These are phyloP conservation scores for Pythium biforme DNA, from an alignment of 352 stramenopile genomes.

Conservation along the genomic window DNA sequence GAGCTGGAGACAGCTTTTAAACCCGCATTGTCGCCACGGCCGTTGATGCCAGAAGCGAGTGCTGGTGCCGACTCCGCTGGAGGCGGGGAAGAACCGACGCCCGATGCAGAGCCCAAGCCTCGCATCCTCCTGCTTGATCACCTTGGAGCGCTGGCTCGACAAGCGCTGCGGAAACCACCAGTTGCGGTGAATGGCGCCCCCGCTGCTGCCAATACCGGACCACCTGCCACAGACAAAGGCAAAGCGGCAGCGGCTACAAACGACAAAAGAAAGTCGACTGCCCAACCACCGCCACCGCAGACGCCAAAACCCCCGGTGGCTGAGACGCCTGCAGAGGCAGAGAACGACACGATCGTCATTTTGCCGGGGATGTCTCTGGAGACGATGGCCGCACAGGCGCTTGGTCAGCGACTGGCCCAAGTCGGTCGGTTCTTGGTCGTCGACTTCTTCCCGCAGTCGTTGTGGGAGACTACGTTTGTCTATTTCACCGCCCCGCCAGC, in stretches of 20 bases:
- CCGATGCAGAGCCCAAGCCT: constrained; percentile 1
- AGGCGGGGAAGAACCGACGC: neutral
- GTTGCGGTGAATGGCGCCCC: neutral
- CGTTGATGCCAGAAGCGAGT: neutral
- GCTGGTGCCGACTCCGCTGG: too few species aligned
- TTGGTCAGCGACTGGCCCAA: constrained; percentile 17
- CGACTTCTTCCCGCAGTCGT: constrained; percentile 24
- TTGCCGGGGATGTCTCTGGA: constrained; percentile 25
- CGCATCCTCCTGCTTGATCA: constrained; percentile 48
- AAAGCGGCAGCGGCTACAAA: constrained; percentile 5
- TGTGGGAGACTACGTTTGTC: constrained; percentile 28
- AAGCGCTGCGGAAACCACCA: constrained; percentile 12
- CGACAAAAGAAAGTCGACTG: constrained; percentile 24
- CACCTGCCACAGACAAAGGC: constrained; percentile 14
- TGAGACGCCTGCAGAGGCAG: neutral
- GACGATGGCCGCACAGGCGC: constrained; percentile 21
- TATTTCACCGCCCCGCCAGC: constrained; percentile 18
- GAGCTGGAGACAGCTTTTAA: constrained; percentile 12
- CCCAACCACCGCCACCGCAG: neutral
- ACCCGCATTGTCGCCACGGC: neutral
- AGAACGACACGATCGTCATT: constrained; percentile 13
- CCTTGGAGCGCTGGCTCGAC: constrained; percentile 19
- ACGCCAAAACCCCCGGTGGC: neutral
- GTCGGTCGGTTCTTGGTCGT: constrained; percentile 11
- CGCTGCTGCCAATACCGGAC: neutral